A percentile compares a stretch with the other conserved stretches of the same genome.
phyloP scores from a whole-genome alignment of 2,329 filamentous ascomycete genomes.

The Elsinoe necatrix region DNA sequence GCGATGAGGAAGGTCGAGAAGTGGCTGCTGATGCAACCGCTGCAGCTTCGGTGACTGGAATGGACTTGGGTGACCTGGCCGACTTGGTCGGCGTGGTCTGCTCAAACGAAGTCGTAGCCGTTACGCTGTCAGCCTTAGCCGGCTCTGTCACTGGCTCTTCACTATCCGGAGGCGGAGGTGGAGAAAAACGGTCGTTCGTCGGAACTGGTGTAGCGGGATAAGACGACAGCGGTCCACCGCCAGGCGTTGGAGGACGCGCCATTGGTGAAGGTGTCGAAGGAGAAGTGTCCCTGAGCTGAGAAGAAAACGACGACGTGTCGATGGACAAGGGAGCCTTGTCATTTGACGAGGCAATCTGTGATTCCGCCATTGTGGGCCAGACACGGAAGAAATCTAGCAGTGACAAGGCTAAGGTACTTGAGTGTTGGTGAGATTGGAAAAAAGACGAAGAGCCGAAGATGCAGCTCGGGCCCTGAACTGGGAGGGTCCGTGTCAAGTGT shows the following conservation, averaged over 20 bases:
- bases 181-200: constrained; percentile 16
- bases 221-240: constrained; percentile 29
- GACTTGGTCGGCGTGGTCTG: constrained; percentile 9
- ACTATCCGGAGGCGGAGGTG: background rate
- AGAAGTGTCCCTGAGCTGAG: background rate
- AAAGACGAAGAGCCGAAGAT: constrained; percentile 6
- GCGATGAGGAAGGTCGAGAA: constrained; percentile 13
- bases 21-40: constrained; percentile 10
- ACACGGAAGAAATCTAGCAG: background rate
- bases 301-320: background rate
- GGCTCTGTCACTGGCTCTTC: background rate
- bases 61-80: background rate
- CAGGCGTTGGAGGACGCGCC: constrained; percentile 24
- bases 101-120: constrained; percentile 7
- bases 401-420: constrained; percentile 3
- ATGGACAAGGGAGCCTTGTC: constrained; percentile 9
- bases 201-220: constrained; percentile 27
- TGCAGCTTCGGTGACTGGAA: constrained; percentile 13
- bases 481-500: constrained; percentile 3
- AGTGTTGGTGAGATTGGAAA: constrained; percentile 10
- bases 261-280: constrained; percentile 15
- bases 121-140: constrained; percentile 1
- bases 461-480: background rate
- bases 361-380: constrained; percentile 7
- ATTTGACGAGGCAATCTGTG: background rate